Percentiles rank a stretch among this genome's conserved stretches.
Evolutionary conservation across 768 basidiomycete species (phyloP).

Genomic region (Lactarius indigo): DNA sequence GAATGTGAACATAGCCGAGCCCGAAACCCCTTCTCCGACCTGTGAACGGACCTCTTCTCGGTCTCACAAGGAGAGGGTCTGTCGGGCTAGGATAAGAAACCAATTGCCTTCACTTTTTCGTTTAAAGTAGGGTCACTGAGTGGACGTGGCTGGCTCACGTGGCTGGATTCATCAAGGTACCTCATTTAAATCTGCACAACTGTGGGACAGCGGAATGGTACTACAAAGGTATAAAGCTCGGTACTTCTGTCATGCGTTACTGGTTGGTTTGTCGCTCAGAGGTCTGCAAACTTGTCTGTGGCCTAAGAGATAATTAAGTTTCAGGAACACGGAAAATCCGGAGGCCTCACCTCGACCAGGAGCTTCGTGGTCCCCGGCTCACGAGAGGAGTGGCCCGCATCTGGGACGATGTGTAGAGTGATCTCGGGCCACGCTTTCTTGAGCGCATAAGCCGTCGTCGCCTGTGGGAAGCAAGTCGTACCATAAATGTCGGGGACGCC

Average conservation of each 20-base stretch:
- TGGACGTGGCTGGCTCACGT: not conserved
- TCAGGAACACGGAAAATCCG: not conserved
- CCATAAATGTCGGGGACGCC: not conserved
- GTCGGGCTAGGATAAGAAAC: not conserved
- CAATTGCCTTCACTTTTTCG: not conserved
- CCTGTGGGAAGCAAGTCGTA: slow-evolving; percentile 35
- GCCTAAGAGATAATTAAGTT: slow-evolving; percentile 34
- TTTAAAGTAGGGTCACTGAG: not conserved
- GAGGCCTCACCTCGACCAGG: slow-evolving; percentile 59
- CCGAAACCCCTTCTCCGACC: too few relatives aligned
- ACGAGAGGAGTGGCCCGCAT: slow-evolving; percentile 83
- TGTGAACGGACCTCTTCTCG: too few relatives aligned
- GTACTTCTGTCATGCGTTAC: not conserved
- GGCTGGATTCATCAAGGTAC: not conserved
- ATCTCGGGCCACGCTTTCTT: slow-evolving; percentile 83
- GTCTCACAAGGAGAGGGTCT: too few relatives aligned
- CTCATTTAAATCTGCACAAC: not conserved
- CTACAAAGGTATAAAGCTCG: not conserved
- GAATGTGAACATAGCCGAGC: too few relatives aligned
- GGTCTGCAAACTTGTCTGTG: slow-evolving; percentile 43
- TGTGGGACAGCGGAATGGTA: not conserved
- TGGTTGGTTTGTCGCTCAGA: slow-evolving; percentile 23
- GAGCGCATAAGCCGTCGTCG: slow-evolving; percentile 75
- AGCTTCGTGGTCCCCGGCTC: slow-evolving; percentile 68
- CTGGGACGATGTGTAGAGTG: slow-evolving; percentile 71